These are phyloP conservation scores for Phytophthora palmivora DNA, from an alignment of 352 stramenopile species.

Conservation along the genomic window DNA sequence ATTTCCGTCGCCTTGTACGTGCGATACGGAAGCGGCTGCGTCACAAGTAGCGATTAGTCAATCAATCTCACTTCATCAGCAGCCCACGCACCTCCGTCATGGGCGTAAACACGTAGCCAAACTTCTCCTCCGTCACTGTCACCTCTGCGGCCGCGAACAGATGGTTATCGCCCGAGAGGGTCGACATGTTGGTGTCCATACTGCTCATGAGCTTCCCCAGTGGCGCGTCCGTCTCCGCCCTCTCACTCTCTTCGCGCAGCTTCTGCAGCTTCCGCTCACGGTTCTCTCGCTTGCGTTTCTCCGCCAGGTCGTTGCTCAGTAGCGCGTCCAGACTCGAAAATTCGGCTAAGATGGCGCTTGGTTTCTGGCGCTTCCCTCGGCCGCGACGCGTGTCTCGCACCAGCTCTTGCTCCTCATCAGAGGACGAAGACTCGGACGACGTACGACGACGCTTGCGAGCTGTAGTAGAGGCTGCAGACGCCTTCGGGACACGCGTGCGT, in stretches of 20 bases:
- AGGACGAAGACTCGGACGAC: slow-evolving; percentile 27
- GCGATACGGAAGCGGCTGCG: slow-evolving; percentile 56
- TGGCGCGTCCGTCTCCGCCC: slow-evolving; percentile 35
- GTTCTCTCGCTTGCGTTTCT: slow-evolving; percentile 66
- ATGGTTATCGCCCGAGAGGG: slow-evolving; percentile 67
- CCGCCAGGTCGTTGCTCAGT: slow-evolving; percentile 61
- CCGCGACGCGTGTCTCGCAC: slow-evolving; percentile 56
- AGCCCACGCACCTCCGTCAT: slow-evolving; percentile 57
- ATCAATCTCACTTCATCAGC: not conserved
- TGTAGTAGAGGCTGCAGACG: not conserved
- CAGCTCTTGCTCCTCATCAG: slow-evolving; percentile 46
- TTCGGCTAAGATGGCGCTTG: slow-evolving; percentile 57
- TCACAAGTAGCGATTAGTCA: slow-evolving; percentile 12
- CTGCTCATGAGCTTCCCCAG: slow-evolving; percentile 70
- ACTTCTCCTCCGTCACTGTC: slow-evolving; percentile 64
- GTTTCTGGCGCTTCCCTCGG: slow-evolving; percentile 40
- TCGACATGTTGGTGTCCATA: slow-evolving; percentile 78
- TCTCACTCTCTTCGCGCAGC: slow-evolving; percentile 61
- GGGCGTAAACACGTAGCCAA: slow-evolving; percentile 84
- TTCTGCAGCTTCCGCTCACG: slow-evolving; percentile 62
- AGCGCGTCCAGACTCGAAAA: slow-evolving; percentile 83
- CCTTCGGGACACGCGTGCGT: slow-evolving; percentile 14
- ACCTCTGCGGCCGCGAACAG: slow-evolving; percentile 56
- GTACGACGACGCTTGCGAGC: slow-evolving; percentile 17
- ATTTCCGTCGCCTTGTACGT: slow-evolving; percentile 64